phyloP scores from a whole-genome alignment of 768 basidiomycete species.

The Hygrocybe coccinea region DNA sequence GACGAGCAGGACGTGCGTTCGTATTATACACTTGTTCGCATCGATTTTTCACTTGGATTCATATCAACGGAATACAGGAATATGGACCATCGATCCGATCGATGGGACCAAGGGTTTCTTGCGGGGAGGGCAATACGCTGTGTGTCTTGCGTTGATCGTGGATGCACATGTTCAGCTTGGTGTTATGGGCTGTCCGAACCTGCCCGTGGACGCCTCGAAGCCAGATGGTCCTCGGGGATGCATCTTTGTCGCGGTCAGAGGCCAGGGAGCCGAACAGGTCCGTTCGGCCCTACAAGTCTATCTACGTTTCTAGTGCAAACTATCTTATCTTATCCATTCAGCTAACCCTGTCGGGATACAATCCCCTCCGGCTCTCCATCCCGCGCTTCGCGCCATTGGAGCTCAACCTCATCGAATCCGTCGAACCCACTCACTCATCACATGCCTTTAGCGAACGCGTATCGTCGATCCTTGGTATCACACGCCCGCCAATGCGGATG shows the following conservation, averaged over 20 bases:
- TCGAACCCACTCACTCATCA: conserved; percentile 89
- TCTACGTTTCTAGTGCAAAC: not conserved
- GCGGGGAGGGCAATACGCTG: conserved; percentile 88
- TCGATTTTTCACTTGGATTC: not conserved
- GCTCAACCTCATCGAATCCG: conserved; percentile 81
- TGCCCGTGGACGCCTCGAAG: conserved; percentile 51
- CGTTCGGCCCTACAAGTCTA: conserved; percentile 1
- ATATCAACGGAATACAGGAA: conserved; percentile 40
- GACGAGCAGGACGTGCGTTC: conserved; percentile 62
- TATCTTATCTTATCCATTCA: conserved; percentile 25
- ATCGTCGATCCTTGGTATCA: conserved; percentile 60
- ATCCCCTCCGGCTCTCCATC: conserved; percentile 50
- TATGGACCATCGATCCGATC: conserved; percentile 87
- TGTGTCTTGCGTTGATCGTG: conserved; percentile 81
- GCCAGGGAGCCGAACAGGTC: conserved; percentile 78
- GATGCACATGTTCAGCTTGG: conserved; percentile 76
- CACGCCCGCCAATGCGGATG: conserved; percentile 70
- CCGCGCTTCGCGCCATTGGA: conserved; percentile 42
- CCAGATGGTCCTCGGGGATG: conserved; percentile 66
- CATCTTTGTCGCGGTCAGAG: conserved; percentile 82
- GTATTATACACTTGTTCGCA: conserved; percentile 5
- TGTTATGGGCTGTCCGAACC: conserved; percentile 90
- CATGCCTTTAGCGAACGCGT: conserved; percentile 78
- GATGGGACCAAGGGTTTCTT: conserved; percentile 95
- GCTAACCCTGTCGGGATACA: conserved; percentile 49